Evolutionary conservation across 2,329 filamentous ascomycete genomes (phyloP).

Genomic region (Juglanconis oblonga): DNA sequence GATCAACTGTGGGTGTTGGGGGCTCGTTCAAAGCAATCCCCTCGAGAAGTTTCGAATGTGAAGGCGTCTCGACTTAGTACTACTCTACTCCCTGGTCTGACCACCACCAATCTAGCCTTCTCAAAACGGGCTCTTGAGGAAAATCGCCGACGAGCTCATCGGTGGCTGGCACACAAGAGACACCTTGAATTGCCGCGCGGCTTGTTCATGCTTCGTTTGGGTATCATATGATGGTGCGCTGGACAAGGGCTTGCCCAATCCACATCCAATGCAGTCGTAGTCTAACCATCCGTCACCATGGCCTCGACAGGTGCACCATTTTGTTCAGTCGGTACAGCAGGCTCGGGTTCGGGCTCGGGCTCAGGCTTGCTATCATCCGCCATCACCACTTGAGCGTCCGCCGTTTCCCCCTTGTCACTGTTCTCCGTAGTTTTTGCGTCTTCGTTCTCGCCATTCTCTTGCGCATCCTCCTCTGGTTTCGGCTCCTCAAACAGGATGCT

Average conservation of each 20-base stretch:
- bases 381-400: background rate
- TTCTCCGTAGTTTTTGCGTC: slow-evolving; percentile 13
- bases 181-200: too few relatives aligned
- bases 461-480: slow-evolving; percentile 36
- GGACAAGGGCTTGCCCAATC: background rate
- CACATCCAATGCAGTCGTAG: background rate
- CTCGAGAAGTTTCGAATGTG: too few relatives aligned
- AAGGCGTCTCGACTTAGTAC: too few relatives aligned
- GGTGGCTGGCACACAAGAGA: too few relatives aligned
- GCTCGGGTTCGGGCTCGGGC: background rate
- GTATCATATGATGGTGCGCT: slow-evolving; percentile 12
- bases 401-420: background rate
- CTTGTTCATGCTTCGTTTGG: background rate
- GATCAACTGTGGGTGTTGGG: too few relatives aligned
- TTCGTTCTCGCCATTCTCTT: slow-evolving; percentile 32
- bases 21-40: too few relatives aligned
- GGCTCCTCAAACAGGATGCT: slow-evolving; percentile 49
- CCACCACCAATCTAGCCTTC: too few relatives aligned
- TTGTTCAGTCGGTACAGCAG: background rate
- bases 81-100: too few relatives aligned
- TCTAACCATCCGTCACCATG: background rate
- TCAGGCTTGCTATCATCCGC: background rate
- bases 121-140: too few relatives aligned
- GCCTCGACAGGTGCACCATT: background rate
- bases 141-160: too few relatives aligned